phyloP scores from a whole-genome alignment of 2,329 filamentous ascomycete genomes.

The Emmonsia crescens region DNA sequence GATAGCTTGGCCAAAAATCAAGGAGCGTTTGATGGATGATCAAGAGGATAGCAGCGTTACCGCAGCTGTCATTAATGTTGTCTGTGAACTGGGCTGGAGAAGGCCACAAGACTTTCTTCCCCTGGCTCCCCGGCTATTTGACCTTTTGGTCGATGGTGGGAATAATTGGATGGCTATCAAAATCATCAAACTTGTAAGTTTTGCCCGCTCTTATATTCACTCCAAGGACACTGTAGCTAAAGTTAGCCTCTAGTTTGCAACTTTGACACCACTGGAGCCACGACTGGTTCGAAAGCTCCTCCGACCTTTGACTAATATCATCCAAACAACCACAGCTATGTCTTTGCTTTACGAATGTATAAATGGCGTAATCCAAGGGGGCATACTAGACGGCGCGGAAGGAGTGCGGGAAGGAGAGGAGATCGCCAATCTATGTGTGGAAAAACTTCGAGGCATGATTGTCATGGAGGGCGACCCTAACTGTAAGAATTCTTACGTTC shows the following conservation, averaged over 20 bases:
- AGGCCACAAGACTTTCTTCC: constrained; percentile 88
- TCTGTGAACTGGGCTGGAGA: constrained; percentile 91
- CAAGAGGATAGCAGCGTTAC: constrained; percentile 87
- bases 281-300: constrained; percentile 82
- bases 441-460: constrained; percentile 87
- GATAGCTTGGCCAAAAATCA: constrained; percentile 94
- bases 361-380: constrained; percentile 94
- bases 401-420: constrained; percentile 76
- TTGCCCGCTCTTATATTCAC: neutral
- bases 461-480: constrained; percentile 90
- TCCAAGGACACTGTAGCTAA: constrained; percentile 13
- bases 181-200: constrained; percentile 79
- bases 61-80: constrained; percentile 89
- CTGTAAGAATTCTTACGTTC: constrained; percentile 44
- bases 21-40: constrained; percentile 83
- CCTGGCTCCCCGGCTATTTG: constrained; percentile 81
- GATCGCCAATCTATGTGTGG: constrained; percentile 83
- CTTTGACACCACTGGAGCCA: constrained; percentile 82
- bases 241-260: constrained; percentile 61
- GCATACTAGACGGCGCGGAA: constrained; percentile 74
- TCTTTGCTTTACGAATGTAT: constrained; percentile 98
- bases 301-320: constrained; percentile 82
- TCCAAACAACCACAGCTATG: constrained; percentile 92
- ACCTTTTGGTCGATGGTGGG: constrained; percentile 77
- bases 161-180: constrained; percentile 99